Conservation (phyloP, 306 rosid genomes). For the Malus sylvestris region DNA sequence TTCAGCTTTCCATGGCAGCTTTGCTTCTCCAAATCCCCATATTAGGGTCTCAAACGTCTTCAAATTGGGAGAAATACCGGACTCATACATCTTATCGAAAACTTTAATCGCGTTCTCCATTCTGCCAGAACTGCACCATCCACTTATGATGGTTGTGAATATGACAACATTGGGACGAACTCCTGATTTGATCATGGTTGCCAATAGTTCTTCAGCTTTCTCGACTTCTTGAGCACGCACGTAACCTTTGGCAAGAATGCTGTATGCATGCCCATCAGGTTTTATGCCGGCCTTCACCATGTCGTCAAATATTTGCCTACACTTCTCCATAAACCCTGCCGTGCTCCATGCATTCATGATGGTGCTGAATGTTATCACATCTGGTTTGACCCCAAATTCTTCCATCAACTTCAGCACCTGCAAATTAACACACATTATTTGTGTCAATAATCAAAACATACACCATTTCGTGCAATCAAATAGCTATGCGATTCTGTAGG, state of each 20-base stretch:
- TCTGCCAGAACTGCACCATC: constrained; percentile 64
- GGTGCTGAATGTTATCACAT: constrained; percentile 60
- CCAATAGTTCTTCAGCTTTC: constrained; percentile 57
- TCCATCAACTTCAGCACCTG: constrained; percentile 63
- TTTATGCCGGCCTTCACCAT: constrained; percentile 61
- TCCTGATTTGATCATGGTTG: constrained; percentile 37
- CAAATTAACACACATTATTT: neutral
- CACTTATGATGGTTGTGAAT: constrained; percentile 59
- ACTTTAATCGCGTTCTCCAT: constrained; percentile 56
- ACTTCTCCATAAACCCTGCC: constrained; percentile 59
- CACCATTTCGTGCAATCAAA: constrained; percentile 3
- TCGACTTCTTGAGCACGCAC: constrained; percentile 56
- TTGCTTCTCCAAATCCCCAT: constrained; percentile 58
- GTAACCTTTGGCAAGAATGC: constrained; percentile 72
- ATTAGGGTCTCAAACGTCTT: constrained; percentile 71
- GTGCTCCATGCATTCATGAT: constrained; percentile 81
- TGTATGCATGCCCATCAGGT: constrained; percentile 61
- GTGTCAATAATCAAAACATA: neutral
- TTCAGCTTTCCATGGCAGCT: constrained; percentile 65
- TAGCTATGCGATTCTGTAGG: neutral
- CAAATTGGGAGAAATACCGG: constrained; percentile 51
- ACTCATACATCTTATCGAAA: constrained; percentile 52
- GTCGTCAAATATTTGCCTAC: constrained; percentile 49
- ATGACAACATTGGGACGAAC: constrained; percentile 60
- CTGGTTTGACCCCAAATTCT: constrained; percentile 54